phyloP scores from a whole-genome alignment of 2,329 filamentous ascomycete species.

The Fusarium dimerum region DNA sequence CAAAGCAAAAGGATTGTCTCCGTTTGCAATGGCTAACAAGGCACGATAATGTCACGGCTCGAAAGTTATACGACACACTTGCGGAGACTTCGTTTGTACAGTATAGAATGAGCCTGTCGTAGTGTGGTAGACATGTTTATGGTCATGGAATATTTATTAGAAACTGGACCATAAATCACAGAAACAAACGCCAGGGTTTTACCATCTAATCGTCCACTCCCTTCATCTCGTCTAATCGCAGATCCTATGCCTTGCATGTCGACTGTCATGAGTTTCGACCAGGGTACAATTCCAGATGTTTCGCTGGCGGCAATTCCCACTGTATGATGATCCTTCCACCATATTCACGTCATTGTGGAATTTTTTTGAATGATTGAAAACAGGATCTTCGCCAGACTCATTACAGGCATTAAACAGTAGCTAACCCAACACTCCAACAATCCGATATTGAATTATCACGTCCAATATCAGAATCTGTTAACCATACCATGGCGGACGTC shows the following conservation, averaged over 20 bases:
- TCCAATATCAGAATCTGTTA: background rate
- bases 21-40: constrained; percentile 20
- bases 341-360: background rate
- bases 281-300: background rate
- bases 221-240: no score
- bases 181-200: no score
- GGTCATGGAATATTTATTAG: no score
- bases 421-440: background rate
- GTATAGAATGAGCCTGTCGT: constrained; percentile 10
- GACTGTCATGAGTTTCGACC: background rate
- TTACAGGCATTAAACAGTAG: background rate
- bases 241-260: no score
- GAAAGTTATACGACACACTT: constrained; percentile 15
- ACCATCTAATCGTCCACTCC: no score
- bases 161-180: no score
- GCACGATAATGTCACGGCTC: constrained; percentile 12
- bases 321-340: background rate
- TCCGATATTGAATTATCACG: background rate
- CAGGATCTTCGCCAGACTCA: background rate
- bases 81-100: constrained; percentile 17
- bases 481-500: background rate
- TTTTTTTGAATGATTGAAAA: background rate
- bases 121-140: no score
- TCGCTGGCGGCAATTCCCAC: background rate
- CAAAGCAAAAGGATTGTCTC: constrained; percentile 9